Evolutionary conservation across 2,329 filamentous ascomycete genomes (phyloP), one percentile per base, ranked within the genome.

Genomic region (Botrytis deweyae): DNA sequence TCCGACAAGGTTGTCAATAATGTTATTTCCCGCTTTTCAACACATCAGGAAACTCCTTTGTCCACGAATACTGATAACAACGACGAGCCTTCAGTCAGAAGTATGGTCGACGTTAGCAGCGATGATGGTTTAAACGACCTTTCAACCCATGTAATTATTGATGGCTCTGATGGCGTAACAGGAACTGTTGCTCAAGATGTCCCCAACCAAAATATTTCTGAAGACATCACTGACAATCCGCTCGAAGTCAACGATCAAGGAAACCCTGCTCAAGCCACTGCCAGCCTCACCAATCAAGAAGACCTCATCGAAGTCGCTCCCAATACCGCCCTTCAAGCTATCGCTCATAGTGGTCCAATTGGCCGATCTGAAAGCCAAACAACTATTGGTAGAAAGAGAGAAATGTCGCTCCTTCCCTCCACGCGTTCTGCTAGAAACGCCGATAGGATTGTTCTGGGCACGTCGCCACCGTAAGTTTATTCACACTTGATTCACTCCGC

Each of bases 391-490:
- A 22, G 66, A 40, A 20, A 29, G 18, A 55, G 38, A n/a, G 55
- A 8, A 33, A 68, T 68, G 66, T 49, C 40, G 20, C 36, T 52
- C 10, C 49, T 52, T 18, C 66, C 66, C 10, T 42, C 49, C 20
- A 68, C 52, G 36, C 66, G 49, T 10, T 68, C 58, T 46, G 66
- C 66, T 58, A 40, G 66, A 22, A 38, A 68, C 8, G 66, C 66
- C 5, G 66, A 68, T n/a, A 18, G 49, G 20, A 42, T 38, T 18
- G 40, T 68, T n/a, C 16, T 68, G n/a, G 66, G 66, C 12, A 22
- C 25, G 4, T 42, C 66, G 8, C 49, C 66, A 22, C 25, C 66
- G 66, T 68, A 42, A 58, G 66, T 68, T 25, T 58, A 16, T 42
- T 16, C 29, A 25, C n/a, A 25, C 36, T 22, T 29, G 7, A 68